A percentile compares a stretch with the other conserved stretches of the same genome.
phyloP scores from a whole-genome alignment of 2,329 filamentous ascomycete species.

The Pyricularia sp. region DNA sequence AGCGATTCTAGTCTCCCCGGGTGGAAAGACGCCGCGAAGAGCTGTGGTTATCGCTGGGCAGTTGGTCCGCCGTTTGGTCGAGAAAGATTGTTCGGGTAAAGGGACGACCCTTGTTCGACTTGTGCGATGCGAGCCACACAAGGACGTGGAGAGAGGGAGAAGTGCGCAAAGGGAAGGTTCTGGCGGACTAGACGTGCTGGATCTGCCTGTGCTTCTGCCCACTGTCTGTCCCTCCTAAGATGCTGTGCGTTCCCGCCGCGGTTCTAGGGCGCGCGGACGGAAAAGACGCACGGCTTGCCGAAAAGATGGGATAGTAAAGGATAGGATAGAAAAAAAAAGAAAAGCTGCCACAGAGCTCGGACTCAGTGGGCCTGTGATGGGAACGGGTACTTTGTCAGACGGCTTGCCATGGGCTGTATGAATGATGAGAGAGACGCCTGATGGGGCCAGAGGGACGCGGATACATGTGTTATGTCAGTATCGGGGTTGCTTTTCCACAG shows the following conservation, averaged over 20 bases:
- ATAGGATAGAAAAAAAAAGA: background rate
- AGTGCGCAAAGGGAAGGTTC: background rate
- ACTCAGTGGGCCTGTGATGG: background rate
- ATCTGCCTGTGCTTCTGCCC: background rate
- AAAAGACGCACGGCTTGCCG: background rate
- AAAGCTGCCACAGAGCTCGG: background rate
- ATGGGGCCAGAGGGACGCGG: background rate
- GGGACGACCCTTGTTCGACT: background rate
- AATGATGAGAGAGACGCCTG: background rate
- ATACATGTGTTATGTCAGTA: background rate
- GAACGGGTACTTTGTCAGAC: background rate
- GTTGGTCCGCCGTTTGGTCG: background rate
- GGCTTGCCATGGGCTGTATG: background rate
- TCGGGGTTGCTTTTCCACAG: background rate
- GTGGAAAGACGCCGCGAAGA: background rate
- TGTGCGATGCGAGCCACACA: background rate
- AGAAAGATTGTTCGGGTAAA: background rate
- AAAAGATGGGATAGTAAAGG: background rate
- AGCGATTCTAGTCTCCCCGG: slow-evolving; percentile 7
- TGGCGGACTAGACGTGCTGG: background rate
- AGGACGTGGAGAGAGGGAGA: background rate
- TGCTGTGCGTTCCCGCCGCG: background rate
- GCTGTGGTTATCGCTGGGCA: background rate
- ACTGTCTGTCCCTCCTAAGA: background rate
- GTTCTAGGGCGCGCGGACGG: background rate